Evolutionary conservation across 495 filamentous ascomycete species (phyloP).

Genomic region (Pyrenula aspistea): DNA sequence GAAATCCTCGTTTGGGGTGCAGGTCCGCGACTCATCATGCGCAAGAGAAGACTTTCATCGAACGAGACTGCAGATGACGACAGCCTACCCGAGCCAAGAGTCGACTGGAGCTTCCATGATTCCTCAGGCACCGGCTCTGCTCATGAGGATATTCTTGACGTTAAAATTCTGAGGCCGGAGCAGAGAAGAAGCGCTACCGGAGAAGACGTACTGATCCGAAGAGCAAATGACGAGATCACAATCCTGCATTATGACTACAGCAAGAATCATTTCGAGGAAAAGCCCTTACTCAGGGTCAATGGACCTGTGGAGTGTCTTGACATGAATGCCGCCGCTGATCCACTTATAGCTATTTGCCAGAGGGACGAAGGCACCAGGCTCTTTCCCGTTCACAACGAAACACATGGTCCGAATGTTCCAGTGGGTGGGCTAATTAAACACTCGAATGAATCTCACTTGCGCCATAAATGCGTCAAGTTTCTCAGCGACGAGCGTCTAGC

Average conservation of each 20-base stretch:
- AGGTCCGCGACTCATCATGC: constrained; percentile 42
- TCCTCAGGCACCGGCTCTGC: constrained; percentile 38
- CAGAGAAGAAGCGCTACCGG: constrained; percentile 18
- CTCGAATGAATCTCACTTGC: constrained; percentile 5
- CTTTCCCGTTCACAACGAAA: neutral
- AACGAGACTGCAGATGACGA: constrained; percentile 10
- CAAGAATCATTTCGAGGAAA: neutral
- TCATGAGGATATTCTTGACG: constrained; percentile 49
- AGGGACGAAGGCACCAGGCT: neutral
- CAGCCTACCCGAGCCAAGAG: neutral
- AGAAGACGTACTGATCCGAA: constrained; percentile 28
- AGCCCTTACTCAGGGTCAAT: neutral
- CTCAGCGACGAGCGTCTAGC: constrained; percentile 6
- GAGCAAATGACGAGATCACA: constrained; percentile 26
- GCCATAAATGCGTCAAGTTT: constrained; percentile 2
- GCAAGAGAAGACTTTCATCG: constrained; percentile 19
- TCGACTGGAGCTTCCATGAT: constrained; percentile 38
- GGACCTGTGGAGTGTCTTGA: neutral
- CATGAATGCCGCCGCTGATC: neutral
- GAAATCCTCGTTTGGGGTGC: constrained; percentile 53
- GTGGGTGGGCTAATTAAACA: neutral
- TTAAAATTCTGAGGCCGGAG: constrained; percentile 37
- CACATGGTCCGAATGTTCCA: neutral
- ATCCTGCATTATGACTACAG: neutral
- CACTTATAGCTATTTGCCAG: neutral